Evolutionary conservation across 192 early-diverging fungal species (phyloP).

Genomic region (Coemansia sp.): DNA sequence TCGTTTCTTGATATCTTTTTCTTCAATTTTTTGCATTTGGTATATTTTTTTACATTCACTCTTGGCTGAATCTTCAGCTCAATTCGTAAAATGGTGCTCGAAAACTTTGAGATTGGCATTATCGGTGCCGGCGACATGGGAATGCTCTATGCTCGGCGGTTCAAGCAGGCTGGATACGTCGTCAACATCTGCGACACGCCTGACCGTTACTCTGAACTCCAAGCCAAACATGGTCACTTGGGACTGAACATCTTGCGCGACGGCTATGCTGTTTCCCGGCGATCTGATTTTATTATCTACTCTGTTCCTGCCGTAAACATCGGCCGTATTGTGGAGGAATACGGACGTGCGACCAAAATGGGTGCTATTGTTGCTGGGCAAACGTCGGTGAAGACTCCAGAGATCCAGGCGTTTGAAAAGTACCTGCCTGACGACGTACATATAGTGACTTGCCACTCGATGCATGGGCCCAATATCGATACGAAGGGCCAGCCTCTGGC

Average conservation of each 20-base stretch:
- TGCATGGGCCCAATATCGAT: conserved; percentile 91
- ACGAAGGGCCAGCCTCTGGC: conserved; percentile 82
- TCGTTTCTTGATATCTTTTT: not conserved
- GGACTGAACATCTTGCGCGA: conserved; percentile 65
- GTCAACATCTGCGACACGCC: conserved; percentile 92
- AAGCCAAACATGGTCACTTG: conserved; percentile 59
- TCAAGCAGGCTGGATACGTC: conserved; percentile 72
- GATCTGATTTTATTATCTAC: conserved; percentile 91
- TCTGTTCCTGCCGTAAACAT: conserved; percentile 92
- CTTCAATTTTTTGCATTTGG: not conserved
- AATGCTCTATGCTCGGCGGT: conserved; percentile 75
- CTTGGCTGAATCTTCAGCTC: not conserved
- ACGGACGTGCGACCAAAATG: conserved; percentile 89
- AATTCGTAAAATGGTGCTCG: conserved; percentile 23
- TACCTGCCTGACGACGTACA: conserved; percentile 88
- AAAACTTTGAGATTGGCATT: conserved; percentile 73
- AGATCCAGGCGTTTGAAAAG: conserved; percentile 87
- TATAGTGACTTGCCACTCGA: conserved; percentile 92
- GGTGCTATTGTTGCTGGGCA: conserved; percentile 90
- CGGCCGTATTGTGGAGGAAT: conserved; percentile 73
- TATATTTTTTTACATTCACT: not conserved
- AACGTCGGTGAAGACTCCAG: conserved; percentile 95
- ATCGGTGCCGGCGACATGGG: conserved; percentile 98
- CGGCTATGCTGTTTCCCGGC: conserved; percentile 81
- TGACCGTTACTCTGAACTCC: conserved; percentile 67